phyloP scores from a whole-genome alignment of 352 stramenopile species.

The Phytophthora pini region DNA sequence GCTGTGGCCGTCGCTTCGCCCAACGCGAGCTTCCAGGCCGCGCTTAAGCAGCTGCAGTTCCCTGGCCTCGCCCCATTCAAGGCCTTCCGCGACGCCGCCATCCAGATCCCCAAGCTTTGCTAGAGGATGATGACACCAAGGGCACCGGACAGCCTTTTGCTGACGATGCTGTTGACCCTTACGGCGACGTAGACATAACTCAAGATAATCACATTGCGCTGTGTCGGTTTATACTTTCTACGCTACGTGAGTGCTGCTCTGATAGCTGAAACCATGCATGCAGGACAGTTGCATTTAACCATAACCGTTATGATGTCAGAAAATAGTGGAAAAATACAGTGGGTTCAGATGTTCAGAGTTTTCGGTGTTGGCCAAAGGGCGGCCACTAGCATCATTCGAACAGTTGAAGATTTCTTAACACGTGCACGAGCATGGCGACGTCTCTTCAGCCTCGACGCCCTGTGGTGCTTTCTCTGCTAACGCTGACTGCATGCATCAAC shows the following conservation, averaged over 20 bases:
- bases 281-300: background rate
- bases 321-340: slow-evolving; percentile 14
- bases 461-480: slow-evolving; percentile 26
- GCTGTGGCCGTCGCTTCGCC: slow-evolving; percentile 68
- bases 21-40: slow-evolving; percentile 93
- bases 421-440: slow-evolving; percentile 14
- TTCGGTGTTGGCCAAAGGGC: background rate
- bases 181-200: slow-evolving; percentile 27
- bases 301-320: slow-evolving; percentile 18
- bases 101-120: slow-evolving; percentile 78
- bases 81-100: slow-evolving; percentile 75
- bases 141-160: background rate
- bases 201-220: slow-evolving; percentile 33
- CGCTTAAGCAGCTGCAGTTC: slow-evolving; percentile 96
- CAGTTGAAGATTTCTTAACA: slow-evolving; percentile 23
- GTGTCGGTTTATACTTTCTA: slow-evolving; percentile 14
- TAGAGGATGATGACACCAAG: slow-evolving; percentile 20
- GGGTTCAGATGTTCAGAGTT: background rate
- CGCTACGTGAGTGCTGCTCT: slow-evolving; percentile 1
- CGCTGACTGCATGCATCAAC: slow-evolving; percentile 8
- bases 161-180: background rate
- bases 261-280: too few relatives aligned
- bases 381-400: slow-evolving; percentile 10
- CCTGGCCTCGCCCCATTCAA: slow-evolving; percentile 78
- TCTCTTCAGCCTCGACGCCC: background rate